A percentile compares a stretch with the other conserved stretches of the same genome.
phyloP scores from a whole-genome alignment of 768 basidiomycete species.

The Epithele typhae region DNA sequence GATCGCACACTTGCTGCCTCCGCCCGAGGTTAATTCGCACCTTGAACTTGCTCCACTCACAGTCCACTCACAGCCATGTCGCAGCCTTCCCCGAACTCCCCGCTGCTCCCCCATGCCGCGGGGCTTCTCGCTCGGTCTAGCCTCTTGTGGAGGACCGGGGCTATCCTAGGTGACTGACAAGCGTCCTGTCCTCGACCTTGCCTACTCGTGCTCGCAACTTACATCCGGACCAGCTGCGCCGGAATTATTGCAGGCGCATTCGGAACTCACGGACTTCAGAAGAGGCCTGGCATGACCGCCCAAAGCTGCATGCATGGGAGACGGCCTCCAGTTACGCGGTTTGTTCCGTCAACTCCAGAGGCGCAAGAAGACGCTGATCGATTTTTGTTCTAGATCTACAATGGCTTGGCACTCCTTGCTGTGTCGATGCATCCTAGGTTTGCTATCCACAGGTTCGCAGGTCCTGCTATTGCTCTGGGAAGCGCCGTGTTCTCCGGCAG shows the following conservation, averaged over 20 bases:
- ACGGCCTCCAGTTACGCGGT: constrained; percentile 65
- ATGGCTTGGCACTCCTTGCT: constrained; percentile 61
- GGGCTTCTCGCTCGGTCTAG: constrained; percentile 10
- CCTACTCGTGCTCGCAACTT: no score
- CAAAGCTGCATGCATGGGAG: constrained; percentile 57
- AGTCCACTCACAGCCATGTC: no score
- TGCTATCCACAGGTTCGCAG: constrained; percentile 56
- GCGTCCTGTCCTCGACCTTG: no score
- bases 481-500: constrained; percentile 58
- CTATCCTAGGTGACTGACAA: constrained; percentile 21
- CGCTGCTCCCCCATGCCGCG: constrained; percentile 19
- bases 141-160: constrained; percentile 24
- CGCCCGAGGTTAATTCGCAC: no score
- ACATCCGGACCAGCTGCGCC: constrained; percentile 29
- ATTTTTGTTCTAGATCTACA: constrained; percentile 46
- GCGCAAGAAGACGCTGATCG: not conserved
- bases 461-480: constrained; percentile 59
- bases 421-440: constrained; percentile 63
- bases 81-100: constrained; percentile 18
- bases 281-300: constrained; percentile 40
- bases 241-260: constrained; percentile 66
- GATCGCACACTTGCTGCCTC: no score
- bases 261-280: constrained; percentile 59
- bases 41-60: no score
- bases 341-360: constrained; percentile 18